Conservation (phyloP, 371 early-diverging fungal genomes). For the Mortierella sp. region DNA sequence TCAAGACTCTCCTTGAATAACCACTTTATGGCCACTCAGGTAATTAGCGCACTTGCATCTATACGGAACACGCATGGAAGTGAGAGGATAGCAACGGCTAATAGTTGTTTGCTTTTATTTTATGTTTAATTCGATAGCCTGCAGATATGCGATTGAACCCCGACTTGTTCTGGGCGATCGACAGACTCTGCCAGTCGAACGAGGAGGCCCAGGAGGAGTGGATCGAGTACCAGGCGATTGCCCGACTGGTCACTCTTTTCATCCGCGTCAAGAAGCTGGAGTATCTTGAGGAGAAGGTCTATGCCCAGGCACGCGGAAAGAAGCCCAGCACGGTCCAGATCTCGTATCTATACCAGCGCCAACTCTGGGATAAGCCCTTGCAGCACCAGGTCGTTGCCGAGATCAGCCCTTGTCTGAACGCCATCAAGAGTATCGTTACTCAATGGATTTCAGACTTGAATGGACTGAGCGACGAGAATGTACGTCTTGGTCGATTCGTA, state of each 20-base stretch:
- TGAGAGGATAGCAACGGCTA: not conserved
- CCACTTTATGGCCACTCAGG: slow-evolving; percentile 48
- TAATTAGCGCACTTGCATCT: not conserved
- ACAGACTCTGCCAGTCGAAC: slow-evolving; percentile 34
- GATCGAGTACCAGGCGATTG: slow-evolving; percentile 48
- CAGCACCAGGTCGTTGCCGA: slow-evolving; percentile 56
- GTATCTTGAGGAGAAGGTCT: slow-evolving; percentile 47
- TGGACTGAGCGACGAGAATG: slow-evolving; percentile 48
- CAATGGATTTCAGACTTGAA: slow-evolving; percentile 52
- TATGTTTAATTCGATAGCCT: slow-evolving; percentile 27
- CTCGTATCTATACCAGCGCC: slow-evolving; percentile 48
- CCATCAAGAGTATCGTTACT: slow-evolving; percentile 36
- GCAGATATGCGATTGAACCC: slow-evolving; percentile 54
- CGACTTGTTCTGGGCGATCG: slow-evolving; percentile 55
- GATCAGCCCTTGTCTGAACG: slow-evolving; percentile 54
- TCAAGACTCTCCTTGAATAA: slow-evolving; percentile 30
- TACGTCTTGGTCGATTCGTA: slow-evolving; percentile 9
- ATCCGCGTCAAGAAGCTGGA: slow-evolving; percentile 56
- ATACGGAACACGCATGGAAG: too few species aligned
- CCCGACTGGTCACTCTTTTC: slow-evolving; percentile 50
- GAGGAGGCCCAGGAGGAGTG: slow-evolving; percentile 29
- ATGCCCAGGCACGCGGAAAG: slow-evolving; percentile 49
- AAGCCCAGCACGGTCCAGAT: slow-evolving; percentile 53
- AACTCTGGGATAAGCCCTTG: slow-evolving; percentile 56
- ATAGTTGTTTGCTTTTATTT: not conserved